Base-by-base conservation (phyloP, 31 red algal genomes). In the Porphyra umbilicalis region DNA sequence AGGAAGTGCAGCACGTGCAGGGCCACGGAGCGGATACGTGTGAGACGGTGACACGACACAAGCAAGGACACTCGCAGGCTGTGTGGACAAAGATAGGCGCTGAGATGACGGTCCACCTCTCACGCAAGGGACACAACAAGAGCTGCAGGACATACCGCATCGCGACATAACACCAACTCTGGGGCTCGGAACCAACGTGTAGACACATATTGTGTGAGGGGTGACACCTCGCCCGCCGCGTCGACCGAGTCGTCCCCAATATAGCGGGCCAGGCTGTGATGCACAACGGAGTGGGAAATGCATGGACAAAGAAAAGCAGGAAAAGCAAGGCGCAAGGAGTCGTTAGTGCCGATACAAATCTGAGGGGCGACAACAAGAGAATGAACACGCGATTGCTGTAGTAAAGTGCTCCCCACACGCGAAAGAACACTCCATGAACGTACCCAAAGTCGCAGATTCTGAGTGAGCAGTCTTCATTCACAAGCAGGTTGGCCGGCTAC, bases 151-250 rank as follows among this genome's bases (percentile, higher is more conserved):
- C 57, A 29, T 71, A 71, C 57, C 57, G 85, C 76, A 79, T 74
- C 71, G 42, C 87, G 81, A n/a, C 79, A 77, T 76, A 90, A 38
- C 16, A 90, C 87, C 10, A 90, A 57, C 81, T 99, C 98, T 16
- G 98, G 98, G 0, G 98, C 98, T 38, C 98, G 84, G 81, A 97
- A 99, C 98, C 98, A 99, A 13, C 98, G 78, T 4, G 98, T 99
- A 10, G 91, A 93, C 35, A 99, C 98, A 77, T 99, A 99, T 76
- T 95, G 93, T 35, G 94, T 99, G 46, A 87, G 39, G 40, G 85
- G 30, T 71, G 80, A 36, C 92, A 89, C 90, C 0, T 82, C 88
- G n/a, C 84, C 78, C n/a, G 84, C 36, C 35, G 32, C 81, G 38
- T 92, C 88, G 32, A 82, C 82, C 15, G 76, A 80, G 14, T 79